phyloP scores from a whole-genome alignment of 495 filamentous ascomycete genomes.

The Pyrenula massariospora region DNA sequence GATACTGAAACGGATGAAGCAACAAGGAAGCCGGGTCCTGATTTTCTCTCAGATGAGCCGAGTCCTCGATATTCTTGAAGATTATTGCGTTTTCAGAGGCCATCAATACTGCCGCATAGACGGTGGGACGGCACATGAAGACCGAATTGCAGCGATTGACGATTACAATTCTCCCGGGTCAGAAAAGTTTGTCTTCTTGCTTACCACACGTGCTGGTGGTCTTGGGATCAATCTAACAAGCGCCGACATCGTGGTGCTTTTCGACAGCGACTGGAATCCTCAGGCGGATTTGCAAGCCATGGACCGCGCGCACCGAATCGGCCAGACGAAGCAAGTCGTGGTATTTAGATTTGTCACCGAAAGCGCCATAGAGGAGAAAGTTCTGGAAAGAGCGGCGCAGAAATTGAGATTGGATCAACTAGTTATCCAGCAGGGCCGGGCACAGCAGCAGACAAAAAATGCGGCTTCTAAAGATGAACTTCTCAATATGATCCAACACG shows the following conservation, averaged over 20 bases:
- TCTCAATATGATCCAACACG: slow-evolving; percentile 96
- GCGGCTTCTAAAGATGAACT: slow-evolving; percentile 91
- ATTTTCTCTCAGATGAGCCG: slow-evolving; percentile 99
- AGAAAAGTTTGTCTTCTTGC: slow-evolving; percentile 92
- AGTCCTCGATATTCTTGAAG: slow-evolving; percentile 91
- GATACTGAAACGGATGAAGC: slow-evolving; percentile 71
- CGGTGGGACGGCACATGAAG: slow-evolving; percentile 92
- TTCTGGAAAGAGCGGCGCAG: slow-evolving; percentile 91
- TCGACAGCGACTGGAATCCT: slow-evolving; percentile 98
- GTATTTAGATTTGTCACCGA: slow-evolving; percentile 97
- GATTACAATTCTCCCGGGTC: slow-evolving; percentile 94
- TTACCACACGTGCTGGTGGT: slow-evolving; percentile 95
- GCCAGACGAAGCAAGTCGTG: slow-evolving; percentile 94
- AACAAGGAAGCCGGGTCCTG: slow-evolving; percentile 78
- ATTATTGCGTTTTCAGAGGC: slow-evolving; percentile 91
- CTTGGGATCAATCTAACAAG: slow-evolving; percentile 96
- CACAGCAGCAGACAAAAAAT: slow-evolving; percentile 80
- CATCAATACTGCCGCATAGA: slow-evolving; percentile 98
- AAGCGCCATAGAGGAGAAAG: slow-evolving; percentile 97
- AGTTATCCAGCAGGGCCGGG: slow-evolving; percentile 98
- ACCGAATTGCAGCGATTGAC: slow-evolving; percentile 94
- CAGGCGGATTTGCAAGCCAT: slow-evolving; percentile 98
- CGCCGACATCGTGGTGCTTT: slow-evolving; percentile 96
- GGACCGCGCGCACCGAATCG: slow-evolving; percentile 97
- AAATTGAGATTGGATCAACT: slow-evolving; percentile 95